Conservation (phyloP, 352 stramenopile species). For the Phytophthora constricta region DNA sequence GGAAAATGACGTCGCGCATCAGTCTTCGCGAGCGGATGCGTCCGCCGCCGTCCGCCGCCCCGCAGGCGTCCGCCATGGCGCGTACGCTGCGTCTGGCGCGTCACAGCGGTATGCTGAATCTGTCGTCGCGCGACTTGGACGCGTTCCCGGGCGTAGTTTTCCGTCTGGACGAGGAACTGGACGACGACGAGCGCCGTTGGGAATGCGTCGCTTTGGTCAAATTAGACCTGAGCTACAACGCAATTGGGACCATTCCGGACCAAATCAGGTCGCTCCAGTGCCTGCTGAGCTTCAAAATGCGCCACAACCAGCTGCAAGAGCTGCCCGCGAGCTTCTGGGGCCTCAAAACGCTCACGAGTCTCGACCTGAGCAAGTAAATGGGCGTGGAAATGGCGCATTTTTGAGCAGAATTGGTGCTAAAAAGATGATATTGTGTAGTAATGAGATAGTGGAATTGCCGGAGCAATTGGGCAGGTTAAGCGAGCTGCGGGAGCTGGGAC, state of each 20-base stretch:
- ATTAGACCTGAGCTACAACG: constrained; percentile 84
- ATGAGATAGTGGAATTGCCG: constrained; percentile 62
- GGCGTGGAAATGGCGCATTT: too few species aligned
- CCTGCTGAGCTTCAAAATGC: constrained; percentile 73
- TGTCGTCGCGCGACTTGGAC: constrained; percentile 59
- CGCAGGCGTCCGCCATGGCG: constrained; percentile 25
- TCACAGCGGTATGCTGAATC: constrained; percentile 64
- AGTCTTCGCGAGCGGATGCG: constrained; percentile 59
- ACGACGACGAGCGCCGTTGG: constrained; percentile 77
- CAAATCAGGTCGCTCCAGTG: constrained; percentile 57
- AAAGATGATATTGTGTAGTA: constrained; percentile 42
- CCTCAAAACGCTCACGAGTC: constrained; percentile 58
- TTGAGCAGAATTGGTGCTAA: too few species aligned
- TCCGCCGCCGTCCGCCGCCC: constrained; percentile 4
- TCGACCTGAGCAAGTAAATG: constrained; percentile 84
- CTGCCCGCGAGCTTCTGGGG: constrained; percentile 67
- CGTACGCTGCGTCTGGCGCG: constrained; percentile 62
- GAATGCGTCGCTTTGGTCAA: constrained; percentile 74
- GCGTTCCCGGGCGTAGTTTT: constrained; percentile 69
- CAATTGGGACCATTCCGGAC: constrained; percentile 59
- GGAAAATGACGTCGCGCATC: constrained; percentile 44
- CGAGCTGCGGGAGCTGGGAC: constrained; percentile 65
- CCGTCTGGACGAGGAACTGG: constrained; percentile 63
- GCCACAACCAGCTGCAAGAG: constrained; percentile 65
- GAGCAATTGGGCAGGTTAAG: constrained; percentile 54